phyloP scores from a whole-genome alignment of 441 rosid genomes.

The Eugenia klotzschiana region DNA sequence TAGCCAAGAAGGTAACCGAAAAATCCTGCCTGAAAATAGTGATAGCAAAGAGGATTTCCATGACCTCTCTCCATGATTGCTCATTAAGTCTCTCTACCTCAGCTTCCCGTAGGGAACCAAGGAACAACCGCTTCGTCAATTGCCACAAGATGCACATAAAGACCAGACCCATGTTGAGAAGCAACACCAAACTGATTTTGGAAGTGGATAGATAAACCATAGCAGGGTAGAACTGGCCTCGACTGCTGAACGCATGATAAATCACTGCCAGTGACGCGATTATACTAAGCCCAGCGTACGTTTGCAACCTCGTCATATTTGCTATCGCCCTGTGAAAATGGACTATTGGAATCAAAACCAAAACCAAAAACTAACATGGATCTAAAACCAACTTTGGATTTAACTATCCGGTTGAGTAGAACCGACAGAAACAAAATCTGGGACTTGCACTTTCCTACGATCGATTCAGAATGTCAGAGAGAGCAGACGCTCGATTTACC shows the following conservation, averaged over 20 bases:
- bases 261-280: slow-evolving; percentile 43
- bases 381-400: neutral
- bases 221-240: slow-evolving; percentile 90
- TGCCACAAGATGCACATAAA: slow-evolving; percentile 80
- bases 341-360: neutral
- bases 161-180: slow-evolving; percentile 84
- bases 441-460: neutral
- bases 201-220: slow-evolving; percentile 79
- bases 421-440: neutral
- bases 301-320: slow-evolving; percentile 64
- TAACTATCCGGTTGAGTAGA: neutral
- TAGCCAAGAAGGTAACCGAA: slow-evolving; percentile 65
- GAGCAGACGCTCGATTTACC: neutral
- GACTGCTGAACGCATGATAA: slow-evolving; percentile 81
- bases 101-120: slow-evolving; percentile 86
- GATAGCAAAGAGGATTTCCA: slow-evolving; percentile 92
- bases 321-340: neutral
- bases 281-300: slow-evolving; percentile 62
- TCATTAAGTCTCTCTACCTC: slow-evolving; percentile 87
- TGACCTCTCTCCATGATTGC: slow-evolving; percentile 90
- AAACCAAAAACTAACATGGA: neutral
- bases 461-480: neutral
- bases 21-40: slow-evolving; percentile 91
- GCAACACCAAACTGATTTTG: slow-evolving; percentile 69
- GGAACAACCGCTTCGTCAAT: slow-evolving; percentile 53